Evolutionary conservation across 305 asterid genomes (phyloP).

Genomic region (Petunia hybrid): DNA sequence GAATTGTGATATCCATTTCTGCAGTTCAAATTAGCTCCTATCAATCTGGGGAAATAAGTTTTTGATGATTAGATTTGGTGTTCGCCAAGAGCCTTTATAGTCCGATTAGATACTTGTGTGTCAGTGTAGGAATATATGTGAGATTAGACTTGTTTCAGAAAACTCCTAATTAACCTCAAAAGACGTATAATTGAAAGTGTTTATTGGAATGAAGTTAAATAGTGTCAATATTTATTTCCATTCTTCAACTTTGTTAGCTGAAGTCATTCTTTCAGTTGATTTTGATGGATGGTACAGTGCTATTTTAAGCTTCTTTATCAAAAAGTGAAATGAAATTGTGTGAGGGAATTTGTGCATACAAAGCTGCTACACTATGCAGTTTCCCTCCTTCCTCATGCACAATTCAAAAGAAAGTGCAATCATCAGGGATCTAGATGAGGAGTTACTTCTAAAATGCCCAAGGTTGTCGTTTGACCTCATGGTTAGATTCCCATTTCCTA

Average conservation of each 20-base stretch:
- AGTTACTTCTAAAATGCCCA: not conserved
- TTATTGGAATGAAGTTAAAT: not conserved
- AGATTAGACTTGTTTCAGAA: not conserved
- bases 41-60: too few relatives aligned
- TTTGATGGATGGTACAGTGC: too few relatives aligned
- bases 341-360: conserved; percentile 8
- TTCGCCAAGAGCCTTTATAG: not conserved
- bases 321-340: not conserved
- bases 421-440: not conserved
- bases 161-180: not conserved
- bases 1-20: too few relatives aligned
- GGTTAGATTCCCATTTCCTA: not conserved
- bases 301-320: too few relatives aligned
- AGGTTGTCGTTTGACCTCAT: conserved; percentile 1
- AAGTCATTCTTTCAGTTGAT: too few relatives aligned
- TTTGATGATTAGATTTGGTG: not conserved
- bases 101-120: not conserved
- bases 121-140: not conserved
- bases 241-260: too few relatives aligned
- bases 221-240: not conserved
- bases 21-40: too few relatives aligned
- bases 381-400: not conserved
- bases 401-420: not conserved
- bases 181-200: not conserved
- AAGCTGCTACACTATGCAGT: not conserved